Base-by-base conservation (phyloP, 2,329 filamentous ascomycete genomes). In the Calonectria pteridis region DNA sequence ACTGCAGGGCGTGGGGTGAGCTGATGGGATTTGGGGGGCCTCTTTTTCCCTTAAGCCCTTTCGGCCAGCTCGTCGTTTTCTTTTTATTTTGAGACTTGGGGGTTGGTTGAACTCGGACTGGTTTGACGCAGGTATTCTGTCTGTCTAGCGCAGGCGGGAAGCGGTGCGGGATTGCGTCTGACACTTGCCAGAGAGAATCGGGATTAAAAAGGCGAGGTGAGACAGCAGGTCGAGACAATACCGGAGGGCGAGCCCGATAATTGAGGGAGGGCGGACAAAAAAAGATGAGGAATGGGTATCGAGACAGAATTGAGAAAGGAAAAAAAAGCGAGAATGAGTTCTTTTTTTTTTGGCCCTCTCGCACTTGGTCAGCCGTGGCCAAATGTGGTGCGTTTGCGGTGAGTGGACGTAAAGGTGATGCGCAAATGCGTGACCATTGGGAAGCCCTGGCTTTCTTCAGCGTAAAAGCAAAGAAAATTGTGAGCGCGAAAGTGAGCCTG, bases 401-500 rank as follows among this genome's bases (percentile, higher is more conserved):
- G 58, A 29, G n/a, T 40, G 46, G 58, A 53, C 23, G 55, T 29
- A 62, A 62, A 62, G n/a, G 55, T 62, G 55, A 62, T 62, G 33
- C 33, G 55, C 55, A 62, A 37, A 26, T 62, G 55, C 55, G 23
- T 59, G 55, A 59, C 31, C 55, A 33, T 59, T 18, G 55, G 28
- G 7, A 29, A 40, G 33, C 35, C 55, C 55, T 62, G 55, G 55
- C 55, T 40, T 62, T 62, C 55, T 62, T 62, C 55, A 49, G 18
- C 37, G 59, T 64, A 64, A 64, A 49, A 64, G 59, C 26, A 64
- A 64, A 64, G 40, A 64, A 64, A 64, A 64, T 62, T 62, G 35
- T 72, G 63, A 72, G 70, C 70, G 70, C 70, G 70, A 72, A 72
- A 65, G 70, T 72, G 64, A 72, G 70, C 70, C 70, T 64, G 70